A percentile compares a stretch with the other conserved stretches of the same genome.
These are phyloP conservation scores for Ophiostoma angusticollis DNA, from an alignment of 2,329 filamentous ascomycete species.

Conservation along the genomic window DNA sequence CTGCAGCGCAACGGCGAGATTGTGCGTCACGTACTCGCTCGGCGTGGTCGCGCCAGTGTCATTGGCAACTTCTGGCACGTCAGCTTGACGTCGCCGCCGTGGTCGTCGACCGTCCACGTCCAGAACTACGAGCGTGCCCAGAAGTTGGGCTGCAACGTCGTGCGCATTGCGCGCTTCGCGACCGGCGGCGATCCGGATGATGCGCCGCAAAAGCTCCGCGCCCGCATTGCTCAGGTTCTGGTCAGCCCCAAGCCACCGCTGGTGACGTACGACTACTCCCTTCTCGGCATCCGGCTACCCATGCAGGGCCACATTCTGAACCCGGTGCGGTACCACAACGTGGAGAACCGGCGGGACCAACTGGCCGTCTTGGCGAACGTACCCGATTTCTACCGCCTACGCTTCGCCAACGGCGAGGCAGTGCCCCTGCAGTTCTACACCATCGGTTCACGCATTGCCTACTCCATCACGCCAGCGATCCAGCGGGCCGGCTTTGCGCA, in stretches of 20 bases:
- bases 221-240: slow-evolving; percentile 29
- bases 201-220: slow-evolving; percentile 35
- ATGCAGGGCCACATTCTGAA: slow-evolving; percentile 37
- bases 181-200: slow-evolving; percentile 41
- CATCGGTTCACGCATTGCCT: slow-evolving; percentile 53
- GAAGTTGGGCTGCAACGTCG: slow-evolving; percentile 45
- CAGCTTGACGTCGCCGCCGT: slow-evolving; percentile 35
- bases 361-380: slow-evolving; percentile 39
- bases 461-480: slow-evolving; percentile 61
- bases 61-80: slow-evolving; percentile 43
- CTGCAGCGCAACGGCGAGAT: slow-evolving; percentile 40
- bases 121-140: slow-evolving; percentile 41
- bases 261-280: slow-evolving; percentile 32
- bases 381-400: slow-evolving; percentile 44
- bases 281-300: slow-evolving; percentile 29
- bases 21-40: slow-evolving; percentile 35
- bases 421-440: slow-evolving; percentile 58
- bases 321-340: slow-evolving; percentile 33
- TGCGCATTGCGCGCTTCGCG: slow-evolving; percentile 47
- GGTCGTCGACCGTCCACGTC: slow-evolving; percentile 41
- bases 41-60: slow-evolving; percentile 45
- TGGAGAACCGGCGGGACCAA: slow-evolving; percentile 29
- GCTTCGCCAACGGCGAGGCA: slow-evolving; percentile 48
- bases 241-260: slow-evolving; percentile 37
- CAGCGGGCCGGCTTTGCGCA: slow-evolving; percentile 54